Conservation (phyloP, 192 early-diverging fungal genomes). For the Coemansia sp. region DNA sequence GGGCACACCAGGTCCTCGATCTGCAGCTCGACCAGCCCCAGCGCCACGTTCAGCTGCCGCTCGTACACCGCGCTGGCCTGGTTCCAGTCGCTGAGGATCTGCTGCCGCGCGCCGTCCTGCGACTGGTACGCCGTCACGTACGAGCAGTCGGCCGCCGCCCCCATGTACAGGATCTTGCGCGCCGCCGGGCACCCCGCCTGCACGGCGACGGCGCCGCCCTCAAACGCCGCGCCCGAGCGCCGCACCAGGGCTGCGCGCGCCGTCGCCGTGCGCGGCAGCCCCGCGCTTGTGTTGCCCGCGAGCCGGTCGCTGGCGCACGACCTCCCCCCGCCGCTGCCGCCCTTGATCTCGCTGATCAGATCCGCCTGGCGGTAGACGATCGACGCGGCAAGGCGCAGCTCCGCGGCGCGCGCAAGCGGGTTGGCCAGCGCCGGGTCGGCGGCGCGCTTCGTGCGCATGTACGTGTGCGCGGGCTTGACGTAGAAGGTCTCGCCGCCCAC, state of each 20-base stretch:
- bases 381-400: constrained; percentile 43
- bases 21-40: constrained; percentile 81
- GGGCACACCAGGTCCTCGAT: constrained; percentile 69
- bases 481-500: constrained; percentile 60
- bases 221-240: constrained; percentile 26
- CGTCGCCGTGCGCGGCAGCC: constrained; percentile 19
- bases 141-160: constrained; percentile 77
- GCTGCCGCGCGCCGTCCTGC: constrained; percentile 60
- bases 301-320: constrained; percentile 34
- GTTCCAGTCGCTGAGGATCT: constrained; percentile 86
- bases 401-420: constrained; percentile 18
- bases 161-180: constrained; percentile 59
- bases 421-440: constrained; percentile 57
- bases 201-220: constrained; percentile 24
- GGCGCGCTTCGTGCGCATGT: constrained; percentile 57
- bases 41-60: constrained; percentile 80
- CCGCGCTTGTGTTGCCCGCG: constrained; percentile 8
- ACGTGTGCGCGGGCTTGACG: constrained; percentile 60
- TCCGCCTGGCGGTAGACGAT: constrained; percentile 71
- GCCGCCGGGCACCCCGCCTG: constrained; percentile 33
- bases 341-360: constrained; percentile 38
- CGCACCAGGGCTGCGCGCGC: constrained; percentile 23
- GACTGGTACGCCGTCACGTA: constrained; percentile 64
- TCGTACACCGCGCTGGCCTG: constrained; percentile 83
- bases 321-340: neutral